Evolutionary conservation across 148 eudicot species (phyloP).

Genomic region (Persicaria tinctoria): DNA sequence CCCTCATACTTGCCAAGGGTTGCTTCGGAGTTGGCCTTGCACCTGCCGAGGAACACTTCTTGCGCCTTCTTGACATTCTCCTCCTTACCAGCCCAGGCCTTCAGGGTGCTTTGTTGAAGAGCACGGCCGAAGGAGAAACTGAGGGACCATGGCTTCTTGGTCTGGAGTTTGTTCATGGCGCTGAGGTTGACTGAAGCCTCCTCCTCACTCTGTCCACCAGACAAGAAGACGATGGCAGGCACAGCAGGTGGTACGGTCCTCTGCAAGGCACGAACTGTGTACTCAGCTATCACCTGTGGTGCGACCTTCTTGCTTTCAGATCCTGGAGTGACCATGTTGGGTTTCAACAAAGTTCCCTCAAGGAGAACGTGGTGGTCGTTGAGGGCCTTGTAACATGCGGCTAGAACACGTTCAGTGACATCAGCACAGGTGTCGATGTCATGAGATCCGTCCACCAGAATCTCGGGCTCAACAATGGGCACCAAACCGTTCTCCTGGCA

Average conservation of each 20-base stretch:
- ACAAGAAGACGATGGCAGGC: constrained; percentile 84
- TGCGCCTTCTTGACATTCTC: constrained; percentile 73
- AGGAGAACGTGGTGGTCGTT: constrained; percentile 90
- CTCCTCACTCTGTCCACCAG: constrained; percentile 98
- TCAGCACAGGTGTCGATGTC: constrained; percentile 71
- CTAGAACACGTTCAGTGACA: constrained; percentile 78
- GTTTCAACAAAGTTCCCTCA: constrained; percentile 86
- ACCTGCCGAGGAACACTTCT: constrained; percentile 58
- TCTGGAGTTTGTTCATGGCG: constrained; percentile 76
- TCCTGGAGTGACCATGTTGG: constrained; percentile 96
- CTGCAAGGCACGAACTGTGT: constrained; percentile 77
- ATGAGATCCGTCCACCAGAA: constrained; percentile 80
- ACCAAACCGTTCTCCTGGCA: constrained; percentile 88
- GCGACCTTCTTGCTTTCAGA: constrained; percentile 70
- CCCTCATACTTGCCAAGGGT: constrained; percentile 81
- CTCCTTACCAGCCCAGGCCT: constrained; percentile 84
- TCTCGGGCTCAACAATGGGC: constrained; percentile 94
- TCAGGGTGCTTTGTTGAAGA: constrained; percentile 84
- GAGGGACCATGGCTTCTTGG: constrained; percentile 88
- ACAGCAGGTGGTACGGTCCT: constrained; percentile 89
- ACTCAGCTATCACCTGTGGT: constrained; percentile 70
- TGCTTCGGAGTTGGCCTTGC: constrained; percentile 92
- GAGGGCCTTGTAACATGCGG: constrained; percentile 87
- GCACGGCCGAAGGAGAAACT: constrained; percentile 94
- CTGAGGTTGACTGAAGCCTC: constrained; percentile 84